Evolutionary conservation across 148 eudicot genomes (phyloP).

Genomic region (Camellia sinensis): DNA sequence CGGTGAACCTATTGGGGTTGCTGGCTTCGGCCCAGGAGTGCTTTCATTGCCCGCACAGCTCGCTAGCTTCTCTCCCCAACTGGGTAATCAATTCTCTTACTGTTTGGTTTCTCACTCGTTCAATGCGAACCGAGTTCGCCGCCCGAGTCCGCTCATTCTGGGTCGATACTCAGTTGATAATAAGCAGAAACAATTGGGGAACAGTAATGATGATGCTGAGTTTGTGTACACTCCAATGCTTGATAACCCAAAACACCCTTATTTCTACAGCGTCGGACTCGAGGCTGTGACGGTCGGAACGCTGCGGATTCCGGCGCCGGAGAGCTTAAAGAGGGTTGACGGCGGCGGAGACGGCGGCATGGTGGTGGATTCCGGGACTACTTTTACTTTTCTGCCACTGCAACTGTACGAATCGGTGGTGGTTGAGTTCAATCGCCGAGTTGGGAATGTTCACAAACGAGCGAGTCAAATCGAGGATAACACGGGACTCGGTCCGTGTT

Average conservation of each 20-base stretch:
- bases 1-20: slow-evolving; percentile 87
- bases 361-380: slow-evolving; percentile 94
- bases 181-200: slow-evolving; percentile 8
- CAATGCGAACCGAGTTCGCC: slow-evolving; percentile 41
- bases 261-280: slow-evolving; percentile 65
- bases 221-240: slow-evolving; percentile 67
- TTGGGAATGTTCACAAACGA: slow-evolving; percentile 39
- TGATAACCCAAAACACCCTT: slow-evolving; percentile 67
- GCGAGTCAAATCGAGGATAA: slow-evolving; percentile 46
- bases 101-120: slow-evolving; percentile 80
- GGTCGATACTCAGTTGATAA: slow-evolving; percentile 32
- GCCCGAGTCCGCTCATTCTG: slow-evolving; percentile 78
- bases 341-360: slow-evolving; percentile 65
- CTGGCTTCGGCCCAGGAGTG: slow-evolving; percentile 81
- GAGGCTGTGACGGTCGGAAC: slow-evolving; percentile 55
- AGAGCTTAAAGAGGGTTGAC: slow-evolving; percentile 17
- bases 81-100: slow-evolving; percentile 78
- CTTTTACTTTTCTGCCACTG: slow-evolving; percentile 70
- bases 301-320: slow-evolving; percentile 82
- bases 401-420: slow-evolving; percentile 27
- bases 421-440: slow-evolving; percentile 39
- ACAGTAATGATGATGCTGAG: neutral
- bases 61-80: slow-evolving; percentile 45
- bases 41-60: slow-evolving; percentile 87
- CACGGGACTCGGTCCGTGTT: slow-evolving; percentile 85